Evolutionary conservation across 495 filamentous ascomycete species (phyloP), one percentile per base, ranked within the genome.

Genomic region (Penicillium canescens): DNA sequence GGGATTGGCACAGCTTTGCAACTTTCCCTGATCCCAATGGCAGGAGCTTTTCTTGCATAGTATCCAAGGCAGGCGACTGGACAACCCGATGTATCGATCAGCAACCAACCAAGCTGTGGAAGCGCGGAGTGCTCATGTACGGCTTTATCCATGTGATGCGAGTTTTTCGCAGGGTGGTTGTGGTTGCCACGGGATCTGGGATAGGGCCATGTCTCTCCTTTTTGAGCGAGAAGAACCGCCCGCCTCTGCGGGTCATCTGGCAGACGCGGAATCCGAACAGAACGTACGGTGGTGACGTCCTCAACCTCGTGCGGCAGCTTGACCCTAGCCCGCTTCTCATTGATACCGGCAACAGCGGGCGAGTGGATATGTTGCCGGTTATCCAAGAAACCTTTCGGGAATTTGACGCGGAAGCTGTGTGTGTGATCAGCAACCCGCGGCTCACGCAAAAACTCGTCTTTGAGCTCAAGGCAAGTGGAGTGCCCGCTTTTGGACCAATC

Each of bases 31-130:
- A 78, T 47, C 70, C 20, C 43, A 6, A 6, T 24, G 10, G 39
- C 37, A 1, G 49, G 57, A 76, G 50, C 43, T 91, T 88, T 67
- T 90, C 85, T 16, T 73, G 88, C 46, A 71, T 94, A 39, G 73
- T 93, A 39, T 90, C 87, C 55, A 86, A 88, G 61, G 90, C 89
- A 1, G 90, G 90, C 14, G 89, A 93, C 76, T 95, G 89, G 88
- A 95, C 90, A 10, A 66, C 73, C 34, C 71, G 77, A 34, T 77
- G 78, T 26, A 91, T 92, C 70, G 63, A 73, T 47, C 71, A 81
- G 51, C 85, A 86, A 9, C 80, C 82, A 40, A 77, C 66, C 4
- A 61, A 70, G 41, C 54, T 78, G 11, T 77, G 69, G 70, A 74
- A 74, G 40, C 69, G 75, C 14, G 78, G 78, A 3, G 69, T 76